Evolutionary conservation across 345 rosid species (phyloP).

Genomic region (Populus alba): DNA sequence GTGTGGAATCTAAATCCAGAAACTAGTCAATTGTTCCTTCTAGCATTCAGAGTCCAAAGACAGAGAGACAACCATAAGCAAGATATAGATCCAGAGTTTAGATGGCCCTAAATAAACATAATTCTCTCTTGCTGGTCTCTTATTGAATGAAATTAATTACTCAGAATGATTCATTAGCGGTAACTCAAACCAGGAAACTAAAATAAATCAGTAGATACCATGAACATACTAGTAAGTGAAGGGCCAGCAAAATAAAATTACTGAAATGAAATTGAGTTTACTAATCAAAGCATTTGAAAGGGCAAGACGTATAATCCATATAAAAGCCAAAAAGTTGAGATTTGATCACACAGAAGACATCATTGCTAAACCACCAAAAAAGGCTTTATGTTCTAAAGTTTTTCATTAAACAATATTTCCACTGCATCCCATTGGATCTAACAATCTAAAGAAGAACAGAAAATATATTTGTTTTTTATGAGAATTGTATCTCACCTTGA

Average conservation of each 20-base stretch:
- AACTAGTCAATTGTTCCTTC: neutral
- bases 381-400: neutral
- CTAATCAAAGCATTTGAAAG: neutral
- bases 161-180: neutral
- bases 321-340: neutral
- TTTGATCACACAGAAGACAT: neutral
- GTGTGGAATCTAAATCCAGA: conserved; percentile 16
- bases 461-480: neutral
- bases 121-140: neutral
- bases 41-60: neutral
- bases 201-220: neutral
- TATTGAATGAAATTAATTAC: too few species aligned
- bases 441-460: neutral
- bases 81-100: neutral
- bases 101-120: neutral
- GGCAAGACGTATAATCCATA: neutral
- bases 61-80: neutral
- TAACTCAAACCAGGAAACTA: neutral
- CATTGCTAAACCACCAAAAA: neutral
- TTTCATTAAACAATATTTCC: too few species aligned
- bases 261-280: neutral
- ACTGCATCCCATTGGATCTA: neutral
- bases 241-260: neutral
- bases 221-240: neutral
- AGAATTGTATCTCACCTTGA: conserved; percentile 43